Evolutionary conservation across 257 asterid genomes (phyloP).

Genomic region (Nemophila menziesii): DNA sequence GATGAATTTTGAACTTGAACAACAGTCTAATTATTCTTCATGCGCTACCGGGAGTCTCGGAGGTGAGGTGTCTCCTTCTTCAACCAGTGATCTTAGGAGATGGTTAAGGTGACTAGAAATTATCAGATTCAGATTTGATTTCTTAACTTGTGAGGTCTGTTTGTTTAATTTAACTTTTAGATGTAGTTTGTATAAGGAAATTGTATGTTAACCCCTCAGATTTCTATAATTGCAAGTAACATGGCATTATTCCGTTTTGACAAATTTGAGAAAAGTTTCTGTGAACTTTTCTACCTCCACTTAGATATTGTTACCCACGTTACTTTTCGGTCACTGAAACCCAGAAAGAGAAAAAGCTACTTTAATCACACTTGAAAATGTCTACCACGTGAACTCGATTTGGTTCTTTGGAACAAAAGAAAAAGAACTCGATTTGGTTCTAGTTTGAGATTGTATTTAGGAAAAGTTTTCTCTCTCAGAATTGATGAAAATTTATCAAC

Average conservation of each 20-base stretch:
- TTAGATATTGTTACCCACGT: no score
- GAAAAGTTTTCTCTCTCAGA: no score
- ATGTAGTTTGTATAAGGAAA: no score
- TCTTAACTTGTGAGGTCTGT: not conserved
- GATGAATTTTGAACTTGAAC: conserved; percentile 16
- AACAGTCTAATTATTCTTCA: conserved; percentile 31
- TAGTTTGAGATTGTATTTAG: no score
- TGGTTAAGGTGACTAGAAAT: conserved; percentile 18
- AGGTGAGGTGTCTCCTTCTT: conserved; percentile 29
- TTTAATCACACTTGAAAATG: not conserved
- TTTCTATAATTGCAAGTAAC: not conserved
- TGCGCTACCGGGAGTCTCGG: conserved; percentile 17
- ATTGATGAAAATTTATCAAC: no score
- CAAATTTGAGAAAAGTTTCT: not conserved
- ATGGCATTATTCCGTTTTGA: not conserved
- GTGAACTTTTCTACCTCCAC: not conserved
- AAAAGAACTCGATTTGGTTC: no score
- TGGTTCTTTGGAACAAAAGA: no score
- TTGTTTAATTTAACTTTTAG: not conserved
- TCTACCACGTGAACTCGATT: not conserved
- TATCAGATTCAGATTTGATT: not conserved
- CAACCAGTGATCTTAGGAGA: conserved; percentile 22
- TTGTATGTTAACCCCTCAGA: not conserved
- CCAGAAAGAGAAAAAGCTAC: not conserved
- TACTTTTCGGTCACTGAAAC: not conserved